Conservation (phyloP, 805 yeast species). For the Tetrapisispora taiwanensis region DNA sequence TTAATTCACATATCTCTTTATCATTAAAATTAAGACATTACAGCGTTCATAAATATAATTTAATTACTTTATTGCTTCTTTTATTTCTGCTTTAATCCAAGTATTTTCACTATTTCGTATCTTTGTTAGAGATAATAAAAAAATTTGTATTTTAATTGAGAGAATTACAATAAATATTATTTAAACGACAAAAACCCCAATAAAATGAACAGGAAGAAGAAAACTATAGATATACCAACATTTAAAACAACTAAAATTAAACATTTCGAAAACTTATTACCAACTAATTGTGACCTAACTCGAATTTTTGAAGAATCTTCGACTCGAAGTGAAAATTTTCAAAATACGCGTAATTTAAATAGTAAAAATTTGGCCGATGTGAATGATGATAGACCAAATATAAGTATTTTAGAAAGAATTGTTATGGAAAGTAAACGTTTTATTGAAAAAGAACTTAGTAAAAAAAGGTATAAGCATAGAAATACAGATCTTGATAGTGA, state of each 20-base stretch:
- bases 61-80: no score
- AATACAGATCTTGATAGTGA: neutral
- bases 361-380: slow-evolving; percentile 1
- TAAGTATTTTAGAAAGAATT: neutral
- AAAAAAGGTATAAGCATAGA: neutral
- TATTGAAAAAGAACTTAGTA: neutral
- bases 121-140: no score
- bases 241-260: neutral
- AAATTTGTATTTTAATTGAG: no score
- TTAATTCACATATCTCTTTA: no score
- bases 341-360: neutral
- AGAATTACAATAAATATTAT: no score
- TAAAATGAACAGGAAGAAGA: no score
- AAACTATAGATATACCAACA: neutral
- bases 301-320: neutral
- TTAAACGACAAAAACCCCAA: neutral
- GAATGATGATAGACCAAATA: slow-evolving; percentile 2
- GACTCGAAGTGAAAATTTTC: neutral
- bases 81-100: no score
- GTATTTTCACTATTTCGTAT: no score
- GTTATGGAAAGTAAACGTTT: neutral
- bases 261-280: neutral
- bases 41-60: no score
- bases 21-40: no score
- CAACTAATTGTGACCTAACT: neutral